Evolutionary conservation across 2,329 filamentous ascomycete species (phyloP), one percentile per base, ranked within the genome.

Genomic region (Fusarium pseudocircinatum): DNA sequence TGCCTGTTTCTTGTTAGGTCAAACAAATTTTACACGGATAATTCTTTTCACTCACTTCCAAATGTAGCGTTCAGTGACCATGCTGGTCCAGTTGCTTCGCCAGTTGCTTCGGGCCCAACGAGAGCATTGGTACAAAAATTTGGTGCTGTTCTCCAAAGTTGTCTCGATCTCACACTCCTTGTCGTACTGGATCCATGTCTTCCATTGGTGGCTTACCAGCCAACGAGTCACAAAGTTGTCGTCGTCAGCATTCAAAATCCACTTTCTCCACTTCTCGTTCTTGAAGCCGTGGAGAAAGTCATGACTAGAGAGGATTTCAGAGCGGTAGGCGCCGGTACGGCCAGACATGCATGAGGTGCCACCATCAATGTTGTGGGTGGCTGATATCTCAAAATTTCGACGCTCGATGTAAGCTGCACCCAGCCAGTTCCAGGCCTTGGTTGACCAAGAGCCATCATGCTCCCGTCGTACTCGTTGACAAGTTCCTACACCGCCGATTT

Each of bases 161-260:
- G 96, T 98, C 85, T 96, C 92, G 69, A 98, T 92, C 83, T 97
- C 94, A 78, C 94, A 97, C 80, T 97, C 94, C 53, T 89, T 90
- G 81, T 97, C 92, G 84, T 97, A 97, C 84, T 98, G 96, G 82
- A 98, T 93, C 87, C 94, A 96, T 28, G 95, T 98, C 84, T 97
- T 94, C 94, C 94, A 97, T 75, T 92, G 89, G 84, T 97, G 93
- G 73, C 91, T 93, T 76, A 98, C 95, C 79, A 98, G 89, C 96
- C 96, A 98, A 65, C 96, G 92, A 12, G 96, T 98, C 77, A 98
- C 94, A 84, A 98, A 98, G 84, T 98, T 98, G 87, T 98, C 96
- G 82, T 98, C 96, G 82, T 98, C 96, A 32, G 96, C 95, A 80
- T 98, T 98, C 69, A 98, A 88, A 79, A 95, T 95, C 84, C 93